Conservation (phyloP, 1,284 basidiomycete species). For the Trametes polyzona region DNA sequence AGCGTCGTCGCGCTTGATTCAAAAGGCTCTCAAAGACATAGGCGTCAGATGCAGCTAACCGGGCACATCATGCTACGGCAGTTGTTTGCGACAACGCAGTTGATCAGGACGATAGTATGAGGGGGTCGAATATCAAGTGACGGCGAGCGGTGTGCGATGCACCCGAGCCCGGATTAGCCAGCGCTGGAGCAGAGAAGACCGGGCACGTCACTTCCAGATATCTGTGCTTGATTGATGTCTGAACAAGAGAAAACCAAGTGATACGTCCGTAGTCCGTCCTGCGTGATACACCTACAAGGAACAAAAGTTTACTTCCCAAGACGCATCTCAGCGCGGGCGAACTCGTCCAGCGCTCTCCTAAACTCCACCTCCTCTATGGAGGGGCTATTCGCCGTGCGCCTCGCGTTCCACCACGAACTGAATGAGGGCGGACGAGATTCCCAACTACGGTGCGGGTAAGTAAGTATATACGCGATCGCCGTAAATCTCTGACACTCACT, state of each 20-base stretch:
- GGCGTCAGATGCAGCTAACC: too few relatives aligned
- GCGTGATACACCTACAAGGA: conserved; percentile 18
- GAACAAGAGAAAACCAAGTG: not conserved
- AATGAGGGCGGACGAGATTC: conserved; percentile 9
- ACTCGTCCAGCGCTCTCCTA: conserved; percentile 70
- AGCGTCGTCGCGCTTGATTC: too few relatives aligned
- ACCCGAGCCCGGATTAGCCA: too few relatives aligned
- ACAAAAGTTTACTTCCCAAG: conserved; percentile 60
- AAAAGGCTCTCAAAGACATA: too few relatives aligned
- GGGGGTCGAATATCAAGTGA: too few relatives aligned
- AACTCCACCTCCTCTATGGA: conserved; percentile 59
- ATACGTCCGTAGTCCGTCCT: conserved; percentile 5
- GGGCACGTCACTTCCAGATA: too few relatives aligned
- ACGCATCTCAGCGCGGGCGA: conserved; percentile 70
- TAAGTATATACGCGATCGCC: not conserved
- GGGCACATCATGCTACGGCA: too few relatives aligned
- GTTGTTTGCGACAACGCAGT: too few relatives aligned
- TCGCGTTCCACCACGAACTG: conserved; percentile 10
- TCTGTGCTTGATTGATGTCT: not conserved
- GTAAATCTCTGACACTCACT: conserved; percentile 50
- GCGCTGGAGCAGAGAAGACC: too few relatives aligned
- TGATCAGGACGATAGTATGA: too few relatives aligned
- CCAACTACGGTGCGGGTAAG: conserved; percentile 8
- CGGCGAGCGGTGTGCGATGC: too few relatives aligned
- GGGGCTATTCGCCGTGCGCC: conserved; percentile 10